phyloP scores from a whole-genome alignment of 1,284 basidiomycete species.

The Trichosporon faecale region DNA sequence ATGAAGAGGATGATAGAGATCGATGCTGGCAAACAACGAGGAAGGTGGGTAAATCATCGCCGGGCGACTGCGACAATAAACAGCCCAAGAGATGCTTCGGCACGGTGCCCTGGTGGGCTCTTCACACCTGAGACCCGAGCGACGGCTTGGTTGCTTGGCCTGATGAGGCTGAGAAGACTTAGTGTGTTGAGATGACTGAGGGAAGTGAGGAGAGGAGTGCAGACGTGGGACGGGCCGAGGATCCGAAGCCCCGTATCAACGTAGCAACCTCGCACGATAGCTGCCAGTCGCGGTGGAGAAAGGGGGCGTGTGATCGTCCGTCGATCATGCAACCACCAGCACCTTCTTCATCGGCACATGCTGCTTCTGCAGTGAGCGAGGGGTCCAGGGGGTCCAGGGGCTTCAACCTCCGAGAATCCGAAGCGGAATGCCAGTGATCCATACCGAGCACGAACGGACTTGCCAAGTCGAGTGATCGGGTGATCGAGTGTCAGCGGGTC shows the following conservation, averaged over 20 bases:
- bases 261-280: background rate
- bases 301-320: background rate
- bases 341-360: background rate
- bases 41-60: background rate
- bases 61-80: background rate
- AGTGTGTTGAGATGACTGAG: background rate
- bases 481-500: background rate
- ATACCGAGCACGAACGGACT: background rate
- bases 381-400: background rate
- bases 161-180: background rate
- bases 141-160: background rate
- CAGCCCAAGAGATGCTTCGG: background rate
- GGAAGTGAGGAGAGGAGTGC: background rate
- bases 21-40: background rate
- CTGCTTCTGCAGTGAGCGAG: background rate
- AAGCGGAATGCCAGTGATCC: background rate
- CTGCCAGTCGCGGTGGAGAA: background rate
- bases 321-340: background rate
- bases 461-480: background rate
- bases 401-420: background rate
- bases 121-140: background rate
- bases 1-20: background rate
- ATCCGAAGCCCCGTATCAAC: background rate
- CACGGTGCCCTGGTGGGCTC: conserved; percentile 17
- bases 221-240: background rate